Conservation (phyloP, 306 rosid genomes). For the Quercus berberidifolia region DNA sequence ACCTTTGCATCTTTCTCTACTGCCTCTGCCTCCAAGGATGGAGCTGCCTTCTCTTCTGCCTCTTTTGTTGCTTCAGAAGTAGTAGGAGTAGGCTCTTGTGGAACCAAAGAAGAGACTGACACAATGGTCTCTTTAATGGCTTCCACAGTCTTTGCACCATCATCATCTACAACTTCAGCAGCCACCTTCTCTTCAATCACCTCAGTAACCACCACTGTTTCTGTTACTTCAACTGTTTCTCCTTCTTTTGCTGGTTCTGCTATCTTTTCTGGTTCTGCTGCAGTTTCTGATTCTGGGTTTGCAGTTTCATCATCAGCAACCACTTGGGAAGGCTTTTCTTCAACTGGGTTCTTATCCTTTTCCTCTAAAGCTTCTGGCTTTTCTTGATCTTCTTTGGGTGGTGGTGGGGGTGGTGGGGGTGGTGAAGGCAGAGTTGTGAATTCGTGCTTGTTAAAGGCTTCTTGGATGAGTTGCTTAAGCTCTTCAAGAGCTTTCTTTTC, state of each 20-base stretch:
- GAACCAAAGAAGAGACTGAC: slow-evolving; percentile 48
- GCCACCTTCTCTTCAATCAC: slow-evolving; percentile 18
- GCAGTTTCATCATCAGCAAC: slow-evolving; percentile 2
- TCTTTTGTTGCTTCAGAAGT: slow-evolving; percentile 12
- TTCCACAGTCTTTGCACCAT: slow-evolving; percentile 80
- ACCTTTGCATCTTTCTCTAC: slow-evolving; percentile 19
- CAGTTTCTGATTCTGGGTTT: slow-evolving; percentile 19
- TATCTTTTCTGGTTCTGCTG: not conserved
- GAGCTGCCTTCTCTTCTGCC: not conserved
- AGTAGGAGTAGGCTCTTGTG: slow-evolving; percentile 7
- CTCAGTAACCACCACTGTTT: slow-evolving; percentile 17
- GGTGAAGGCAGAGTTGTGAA: slow-evolving; percentile 26
- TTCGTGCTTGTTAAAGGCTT: slow-evolving; percentile 51
- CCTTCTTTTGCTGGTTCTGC: slow-evolving; percentile 5
- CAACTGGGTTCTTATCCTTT: not conserved
- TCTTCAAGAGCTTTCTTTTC: slow-evolving; percentile 60
- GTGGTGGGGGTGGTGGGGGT: slow-evolving; percentile 1
- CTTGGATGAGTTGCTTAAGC: slow-evolving; percentile 47
- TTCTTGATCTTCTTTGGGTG: slow-evolving; percentile 15
- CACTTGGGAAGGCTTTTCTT: not conserved
- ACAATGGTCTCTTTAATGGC: slow-evolving; percentile 75
- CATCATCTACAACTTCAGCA: slow-evolving; percentile 42
- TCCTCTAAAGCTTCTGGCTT: not conserved
- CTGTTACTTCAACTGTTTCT: slow-evolving; percentile 13
- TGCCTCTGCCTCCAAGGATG: slow-evolving; percentile 4